Base-by-base conservation (phyloP, 2,329 filamentous ascomycete species). In the Xylaria sp. region DNA sequence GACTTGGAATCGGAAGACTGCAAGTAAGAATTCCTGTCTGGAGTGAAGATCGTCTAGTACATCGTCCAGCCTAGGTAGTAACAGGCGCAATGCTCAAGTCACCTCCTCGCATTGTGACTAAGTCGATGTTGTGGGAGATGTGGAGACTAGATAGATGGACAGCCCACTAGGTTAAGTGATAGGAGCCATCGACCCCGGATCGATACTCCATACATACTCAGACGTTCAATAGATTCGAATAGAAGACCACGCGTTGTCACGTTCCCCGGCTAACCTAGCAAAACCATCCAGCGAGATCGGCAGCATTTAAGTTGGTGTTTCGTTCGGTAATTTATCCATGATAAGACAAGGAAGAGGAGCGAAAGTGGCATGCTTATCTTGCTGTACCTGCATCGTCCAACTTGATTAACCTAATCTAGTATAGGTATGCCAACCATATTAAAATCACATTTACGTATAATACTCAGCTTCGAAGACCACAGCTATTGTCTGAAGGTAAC, bases 381-480 rank as follows among this genome's bases (percentile, higher is more conserved):
- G 31, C 20, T 31, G 63, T 59, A 60, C 56, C 56, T 65, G 56
- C 63, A 65, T 65, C n/a, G 40, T 53, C 56, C 54, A 58, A 57
- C 51, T 40, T 6, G 33, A 31, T 31, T 49, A 23, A 33, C 9
- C 33, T 28, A 28, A 28, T 6, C 28, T 28, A 33, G 33, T 33
- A 33, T 33, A 33, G 31, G 1, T 33, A 33, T 33, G 9, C 31
- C 28, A 33, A 7, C 31, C 31, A 33, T 33, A 7, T 33, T 33
- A 7, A 33, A 33, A 33, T 33, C 31, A 33, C 31, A 33, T 7
- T 33, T 33, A 33, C 23, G 23, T 23, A 23, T 23, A 23, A 23
- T 23, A 23, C 23, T 23, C 23, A 23, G 23, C 23, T 23, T 23
- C 23, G 23, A 23, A 23, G 23, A 23, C 23, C 23, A 23, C 23